Conservation (phyloP, 2,329 filamentous ascomycete species). For the Cyanodermella asteris region DNA sequence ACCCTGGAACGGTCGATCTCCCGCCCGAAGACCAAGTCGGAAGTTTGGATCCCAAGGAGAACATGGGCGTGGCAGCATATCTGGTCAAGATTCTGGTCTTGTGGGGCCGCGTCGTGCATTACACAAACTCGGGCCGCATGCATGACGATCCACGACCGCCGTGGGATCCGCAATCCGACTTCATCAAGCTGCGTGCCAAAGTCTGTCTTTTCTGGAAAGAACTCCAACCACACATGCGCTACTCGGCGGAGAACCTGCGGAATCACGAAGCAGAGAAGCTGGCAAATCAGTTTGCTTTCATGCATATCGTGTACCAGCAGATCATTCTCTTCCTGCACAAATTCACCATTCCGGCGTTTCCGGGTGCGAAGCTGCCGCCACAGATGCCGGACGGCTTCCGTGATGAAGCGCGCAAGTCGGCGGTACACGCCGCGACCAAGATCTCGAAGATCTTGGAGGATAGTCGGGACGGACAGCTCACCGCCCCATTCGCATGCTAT, state of each 20-base stretch:
- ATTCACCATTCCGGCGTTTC: slow-evolving; percentile 52
- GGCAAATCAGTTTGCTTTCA: slow-evolving; percentile 76
- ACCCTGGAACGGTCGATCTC: too few relatives aligned
- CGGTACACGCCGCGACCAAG: slow-evolving; percentile 62
- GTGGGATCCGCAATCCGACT: slow-evolving; percentile 65
- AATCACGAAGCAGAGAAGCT: slow-evolving; percentile 66
- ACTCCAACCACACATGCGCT: slow-evolving; percentile 51
- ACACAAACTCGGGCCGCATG: slow-evolving; percentile 75
- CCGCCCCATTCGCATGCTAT: slow-evolving; percentile 85
- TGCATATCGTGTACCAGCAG: slow-evolving; percentile 79
- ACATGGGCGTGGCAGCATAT: slow-evolving; percentile 88
- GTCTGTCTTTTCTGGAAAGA: slow-evolving; percentile 46
- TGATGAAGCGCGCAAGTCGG: slow-evolving; percentile 49
- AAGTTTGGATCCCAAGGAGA: slow-evolving; percentile 45
- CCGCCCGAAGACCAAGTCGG: slow-evolving; percentile 36
- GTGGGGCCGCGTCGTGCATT: slow-evolving; percentile 78
- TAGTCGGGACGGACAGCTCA: slow-evolving; percentile 55
- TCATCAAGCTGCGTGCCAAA: slow-evolving; percentile 46
- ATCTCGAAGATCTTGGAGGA: slow-evolving; percentile 72
- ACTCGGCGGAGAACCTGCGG: slow-evolving; percentile 62
- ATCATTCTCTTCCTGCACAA: slow-evolving; percentile 77
- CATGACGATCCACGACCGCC: slow-evolving; percentile 55
- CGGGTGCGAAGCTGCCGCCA: slow-evolving; percentile 39
- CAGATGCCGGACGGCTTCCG: slow-evolving; percentile 62
- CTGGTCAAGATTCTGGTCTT: slow-evolving; percentile 66